These are phyloP conservation scores for Mucor circinelloides DNA, from an alignment of 371 early-diverging fungal species.

Conservation along the genomic window DNA sequence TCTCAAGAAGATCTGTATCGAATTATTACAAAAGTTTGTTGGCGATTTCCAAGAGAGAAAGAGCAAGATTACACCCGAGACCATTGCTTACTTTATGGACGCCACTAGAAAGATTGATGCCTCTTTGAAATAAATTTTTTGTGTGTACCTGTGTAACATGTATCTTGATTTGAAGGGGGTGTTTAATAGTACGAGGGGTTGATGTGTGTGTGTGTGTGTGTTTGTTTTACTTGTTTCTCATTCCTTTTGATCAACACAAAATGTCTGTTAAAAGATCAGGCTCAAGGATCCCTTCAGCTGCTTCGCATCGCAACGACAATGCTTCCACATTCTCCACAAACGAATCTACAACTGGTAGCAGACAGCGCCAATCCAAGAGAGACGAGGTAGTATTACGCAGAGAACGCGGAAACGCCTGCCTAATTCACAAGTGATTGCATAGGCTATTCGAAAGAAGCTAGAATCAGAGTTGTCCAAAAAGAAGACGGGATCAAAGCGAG, in stretches of 20 bases:
- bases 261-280: slow-evolving; percentile 17
- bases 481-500: slow-evolving; percentile 34
- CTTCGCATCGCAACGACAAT: slow-evolving; percentile 30
- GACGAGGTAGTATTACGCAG: slow-evolving; percentile 34
- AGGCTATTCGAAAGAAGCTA: slow-evolving; percentile 76
- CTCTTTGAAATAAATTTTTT: slow-evolving; percentile 15
- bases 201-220: background rate
- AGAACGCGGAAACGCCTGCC: background rate
- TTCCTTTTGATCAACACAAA: background rate
- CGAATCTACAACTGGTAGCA: slow-evolving; percentile 26
- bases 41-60: slow-evolving; percentile 85
- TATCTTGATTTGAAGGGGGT: background rate
- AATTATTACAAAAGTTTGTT: slow-evolving; percentile 84
- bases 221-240: background rate
- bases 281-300: slow-evolving; percentile 39
- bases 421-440: background rate
- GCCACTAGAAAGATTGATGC: slow-evolving; percentile 43
- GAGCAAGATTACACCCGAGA: slow-evolving; percentile 66
- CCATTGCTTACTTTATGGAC: slow-evolving; percentile 70
- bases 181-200: slow-evolving; percentile 1
- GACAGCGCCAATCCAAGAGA: slow-evolving; percentile 48
- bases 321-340: slow-evolving; percentile 19
- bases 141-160: slow-evolving; percentile 3
- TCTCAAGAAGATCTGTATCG: slow-evolving; percentile 94
- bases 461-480: slow-evolving; percentile 75